A percentile compares a stretch with the other conserved stretches of the same genome.
Conservation (phyloP, 768 basidiomycete species). For the Suillus variegatus region DNA sequence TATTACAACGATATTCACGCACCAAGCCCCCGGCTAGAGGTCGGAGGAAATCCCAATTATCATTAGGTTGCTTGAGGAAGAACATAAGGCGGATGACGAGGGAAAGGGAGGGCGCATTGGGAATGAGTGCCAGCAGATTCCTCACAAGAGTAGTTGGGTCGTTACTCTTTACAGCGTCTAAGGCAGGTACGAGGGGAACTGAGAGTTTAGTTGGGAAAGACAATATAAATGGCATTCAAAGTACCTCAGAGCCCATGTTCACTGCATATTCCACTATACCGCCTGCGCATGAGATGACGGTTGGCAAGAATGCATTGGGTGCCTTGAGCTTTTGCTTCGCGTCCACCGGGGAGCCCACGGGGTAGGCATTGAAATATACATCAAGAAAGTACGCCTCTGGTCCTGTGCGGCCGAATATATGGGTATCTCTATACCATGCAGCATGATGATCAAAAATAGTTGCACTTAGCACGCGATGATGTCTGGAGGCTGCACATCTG, state of each 20-base stretch:
- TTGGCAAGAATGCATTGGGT: conserved; percentile 72
- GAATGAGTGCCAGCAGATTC: conserved; percentile 60
- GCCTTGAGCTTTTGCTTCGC: conserved; percentile 61
- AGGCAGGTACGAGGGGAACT: conserved; percentile 54
- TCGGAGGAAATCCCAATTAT: conserved; percentile 85
- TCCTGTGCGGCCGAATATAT: conserved; percentile 56
- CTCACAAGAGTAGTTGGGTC: conserved; percentile 67
- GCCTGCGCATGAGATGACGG: conserved; percentile 70
- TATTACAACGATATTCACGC: too few species aligned
- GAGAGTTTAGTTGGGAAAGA: conserved; percentile 11
- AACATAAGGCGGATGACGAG: conserved; percentile 75
- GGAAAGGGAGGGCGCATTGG: conserved; percentile 61
- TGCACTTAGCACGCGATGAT: conserved; percentile 56
- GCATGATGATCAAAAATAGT: neutral
- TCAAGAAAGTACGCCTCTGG: conserved; percentile 75
- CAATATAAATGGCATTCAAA: conserved; percentile 9
- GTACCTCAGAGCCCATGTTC: conserved; percentile 69
- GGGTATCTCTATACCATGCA: conserved; percentile 14
- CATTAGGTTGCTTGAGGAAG: conserved; percentile 73
- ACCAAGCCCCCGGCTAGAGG: neutral
- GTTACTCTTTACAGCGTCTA: conserved; percentile 60
- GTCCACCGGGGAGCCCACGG: conserved; percentile 42
- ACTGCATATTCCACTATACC: conserved; percentile 65
- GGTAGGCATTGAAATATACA: conserved; percentile 73
- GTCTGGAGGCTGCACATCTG: conserved; percentile 59